Percentiles rank a stretch among this genome's conserved stretches.
phyloP scores from a whole-genome alignment of 208 protist genomes.

The Acanthamoeba castellanii region DNA sequence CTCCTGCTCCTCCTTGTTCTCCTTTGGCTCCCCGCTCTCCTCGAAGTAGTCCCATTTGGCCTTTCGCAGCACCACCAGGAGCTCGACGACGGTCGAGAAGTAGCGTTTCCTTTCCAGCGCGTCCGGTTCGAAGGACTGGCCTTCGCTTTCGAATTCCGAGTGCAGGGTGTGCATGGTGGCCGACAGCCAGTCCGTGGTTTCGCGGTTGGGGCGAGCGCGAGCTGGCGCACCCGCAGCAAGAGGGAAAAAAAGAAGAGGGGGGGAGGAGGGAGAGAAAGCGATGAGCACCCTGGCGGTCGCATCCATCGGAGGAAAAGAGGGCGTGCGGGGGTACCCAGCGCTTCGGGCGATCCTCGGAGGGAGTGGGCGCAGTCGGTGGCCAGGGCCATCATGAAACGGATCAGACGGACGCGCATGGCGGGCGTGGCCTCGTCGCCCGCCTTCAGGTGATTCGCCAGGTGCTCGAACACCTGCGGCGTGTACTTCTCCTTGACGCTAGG shows the following conservation, averaged over 20 bases:
- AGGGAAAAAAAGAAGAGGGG: not conserved
- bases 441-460: not conserved
- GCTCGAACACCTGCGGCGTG: constrained; percentile 47
- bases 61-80: not conserved
- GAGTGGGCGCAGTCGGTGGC: constrained; percentile 8
- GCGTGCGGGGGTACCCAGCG: not conserved
- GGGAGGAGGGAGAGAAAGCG: not conserved
- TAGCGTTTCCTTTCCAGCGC: not conserved
- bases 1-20: not conserved
- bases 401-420: not conserved
- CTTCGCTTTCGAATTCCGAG: not conserved
- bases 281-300: too few species aligned
- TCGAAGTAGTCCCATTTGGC: constrained; percentile 46
- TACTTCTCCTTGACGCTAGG: constrained; percentile 50
- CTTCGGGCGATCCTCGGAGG: not conserved
- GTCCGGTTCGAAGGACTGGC: not conserved
- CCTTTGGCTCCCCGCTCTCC: not conserved
- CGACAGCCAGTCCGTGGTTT: constrained; percentile 27
- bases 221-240: not conserved
- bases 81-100: constrained; percentile 14
- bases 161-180: not conserved
- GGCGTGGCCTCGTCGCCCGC: not conserved
- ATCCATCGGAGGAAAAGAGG: too few species aligned
- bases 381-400: constrained; percentile 20
- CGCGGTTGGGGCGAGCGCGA: not conserved